Evolutionary conservation across 2,329 filamentous ascomycete species (phyloP).

Genomic region (Mycocentrospora acerina): DNA sequence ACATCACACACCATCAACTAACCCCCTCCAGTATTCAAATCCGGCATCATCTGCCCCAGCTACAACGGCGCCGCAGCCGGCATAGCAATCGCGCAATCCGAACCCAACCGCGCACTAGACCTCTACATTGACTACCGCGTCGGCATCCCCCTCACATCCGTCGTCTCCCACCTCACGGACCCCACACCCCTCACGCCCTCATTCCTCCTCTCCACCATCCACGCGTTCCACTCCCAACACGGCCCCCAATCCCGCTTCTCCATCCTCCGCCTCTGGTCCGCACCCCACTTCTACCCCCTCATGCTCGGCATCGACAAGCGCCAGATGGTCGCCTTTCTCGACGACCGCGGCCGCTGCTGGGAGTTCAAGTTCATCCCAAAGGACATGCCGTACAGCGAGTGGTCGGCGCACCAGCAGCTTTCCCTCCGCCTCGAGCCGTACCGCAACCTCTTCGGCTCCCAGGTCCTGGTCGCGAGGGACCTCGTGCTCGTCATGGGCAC

Average conservation of each 20-base stretch:
- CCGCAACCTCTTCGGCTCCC: constrained; percentile 34
- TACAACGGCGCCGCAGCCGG: constrained; percentile 36
- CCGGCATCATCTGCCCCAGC: constrained; percentile 45
- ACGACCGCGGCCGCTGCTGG: constrained; percentile 48
- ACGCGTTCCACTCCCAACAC: too few relatives aligned
- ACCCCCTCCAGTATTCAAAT: constrained; percentile 45
- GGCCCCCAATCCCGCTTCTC: too few relatives aligned
- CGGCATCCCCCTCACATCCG: constrained; percentile 16
- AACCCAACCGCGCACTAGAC: constrained; percentile 42
- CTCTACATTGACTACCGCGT: constrained; percentile 49
- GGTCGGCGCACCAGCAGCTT: constrained; percentile 47
- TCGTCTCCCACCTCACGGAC: constrained; percentile 33
- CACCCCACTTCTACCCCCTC: constrained; percentile 53
- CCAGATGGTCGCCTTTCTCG: constrained; percentile 42
- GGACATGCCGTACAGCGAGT: constrained; percentile 49
- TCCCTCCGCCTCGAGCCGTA: constrained; percentile 34
- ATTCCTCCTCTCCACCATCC: too few relatives aligned
- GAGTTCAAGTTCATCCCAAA: constrained; percentile 53
- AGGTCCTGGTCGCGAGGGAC: constrained; percentile 47
- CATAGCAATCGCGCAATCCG: constrained; percentile 41
- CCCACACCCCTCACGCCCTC: constrained; percentile 37
- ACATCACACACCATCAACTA: too few relatives aligned
- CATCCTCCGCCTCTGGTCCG: constrained; percentile 50
- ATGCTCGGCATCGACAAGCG: constrained; percentile 47
- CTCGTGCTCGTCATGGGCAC: constrained; percentile 51